Percentiles rank a stretch among this genome's conserved stretches.
phyloP scores from a whole-genome alignment of 2,329 filamentous ascomycete species.

The Aureobasidium vineae region DNA sequence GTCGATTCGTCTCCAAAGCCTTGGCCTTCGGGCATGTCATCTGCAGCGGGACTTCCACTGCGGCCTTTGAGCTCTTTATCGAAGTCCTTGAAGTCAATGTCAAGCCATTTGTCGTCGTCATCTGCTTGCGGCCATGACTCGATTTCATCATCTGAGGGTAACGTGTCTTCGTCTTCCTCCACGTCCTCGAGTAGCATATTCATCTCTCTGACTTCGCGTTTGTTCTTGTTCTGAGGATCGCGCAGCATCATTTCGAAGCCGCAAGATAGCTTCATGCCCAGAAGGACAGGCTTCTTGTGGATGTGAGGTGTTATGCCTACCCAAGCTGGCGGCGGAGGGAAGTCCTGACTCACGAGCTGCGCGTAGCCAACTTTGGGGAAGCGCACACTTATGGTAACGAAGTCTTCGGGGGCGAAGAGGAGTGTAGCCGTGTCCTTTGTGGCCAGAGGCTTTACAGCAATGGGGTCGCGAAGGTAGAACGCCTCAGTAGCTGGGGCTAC shows the following conservation, averaged over 20 bases:
- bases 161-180: conserved; percentile 63
- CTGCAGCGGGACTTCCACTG: conserved; percentile 33
- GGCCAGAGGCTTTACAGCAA: conserved; percentile 67
- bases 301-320: conserved; percentile 44
- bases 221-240: conserved; percentile 66
- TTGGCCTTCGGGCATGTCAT: conserved; percentile 31
- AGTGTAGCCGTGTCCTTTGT: conserved; percentile 55
- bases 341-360: conserved; percentile 83
- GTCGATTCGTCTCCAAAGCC: conserved; percentile 63
- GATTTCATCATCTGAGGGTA: conserved; percentile 76
- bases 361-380: conserved; percentile 91
- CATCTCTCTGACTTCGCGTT: conserved; percentile 69
- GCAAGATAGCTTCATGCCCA: conserved; percentile 85
- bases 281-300: conserved; percentile 51
- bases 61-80: conserved; percentile 71
- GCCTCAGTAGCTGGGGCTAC: conserved; percentile 83
- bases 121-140: conserved; percentile 65
- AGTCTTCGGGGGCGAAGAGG: conserved; percentile 70
- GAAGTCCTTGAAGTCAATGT: conserved; percentile 88
- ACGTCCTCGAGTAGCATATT: conserved; percentile 73
- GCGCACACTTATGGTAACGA: conserved; percentile 73
- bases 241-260: conserved; percentile 85
- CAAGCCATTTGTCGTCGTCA: conserved; percentile 86
- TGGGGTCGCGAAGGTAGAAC: conserved; percentile 86
- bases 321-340: conserved; percentile 62